Evolutionary conservation across 768 basidiomycete species (phyloP), one percentile per base, ranked within the genome.

Genomic region (Ramaria rubella): DNA sequence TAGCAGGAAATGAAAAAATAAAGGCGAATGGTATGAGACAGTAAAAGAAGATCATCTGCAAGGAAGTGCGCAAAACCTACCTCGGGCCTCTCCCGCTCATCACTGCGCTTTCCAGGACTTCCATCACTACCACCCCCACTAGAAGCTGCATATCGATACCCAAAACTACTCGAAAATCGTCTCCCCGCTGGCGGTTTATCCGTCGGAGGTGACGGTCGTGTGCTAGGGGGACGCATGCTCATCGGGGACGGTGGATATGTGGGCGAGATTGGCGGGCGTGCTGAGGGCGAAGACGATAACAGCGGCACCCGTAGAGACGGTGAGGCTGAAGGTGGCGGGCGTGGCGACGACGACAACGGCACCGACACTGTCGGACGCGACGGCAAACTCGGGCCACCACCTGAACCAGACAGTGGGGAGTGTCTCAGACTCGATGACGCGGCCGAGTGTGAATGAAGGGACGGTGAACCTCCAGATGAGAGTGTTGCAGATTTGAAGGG

Each of bases 141-240:
- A 4, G 30, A 26, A 29, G 64, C 63, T 21, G 68, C 71, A 65
- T 87, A 87, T 43, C 88, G 77, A 67, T 90, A 82, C 9, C 85
- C 82, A 65, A 91, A 91, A 59, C 82, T 86, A 61, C 85, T 87
- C 44, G 85, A 86, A 70, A 89, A 91, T 6, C 86, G 74, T 67
- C 85, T 86, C 59, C 72, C 75, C n/a, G 69, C 71, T 21, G 77
- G 74, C 33, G 68, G 68, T 46, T 74, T 70, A 5, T 21, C 19
- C 11, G 42, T 29, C 11, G 71, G 64, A 9, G 72, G 71, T 1
- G 71, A 70, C 4, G 76, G 76, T 26, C 75, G 36, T 74, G 69
- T 12, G 73, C 72, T 36, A 61, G 69, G 64, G 11, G 59, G 29
- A 51, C 55, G 26, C 21, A 30, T 19, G 57, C 17, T 36, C 49